phyloP scores from a whole-genome alignment of 495 filamentous ascomycete genomes.

The Annulohypoxylon nitens region DNA sequence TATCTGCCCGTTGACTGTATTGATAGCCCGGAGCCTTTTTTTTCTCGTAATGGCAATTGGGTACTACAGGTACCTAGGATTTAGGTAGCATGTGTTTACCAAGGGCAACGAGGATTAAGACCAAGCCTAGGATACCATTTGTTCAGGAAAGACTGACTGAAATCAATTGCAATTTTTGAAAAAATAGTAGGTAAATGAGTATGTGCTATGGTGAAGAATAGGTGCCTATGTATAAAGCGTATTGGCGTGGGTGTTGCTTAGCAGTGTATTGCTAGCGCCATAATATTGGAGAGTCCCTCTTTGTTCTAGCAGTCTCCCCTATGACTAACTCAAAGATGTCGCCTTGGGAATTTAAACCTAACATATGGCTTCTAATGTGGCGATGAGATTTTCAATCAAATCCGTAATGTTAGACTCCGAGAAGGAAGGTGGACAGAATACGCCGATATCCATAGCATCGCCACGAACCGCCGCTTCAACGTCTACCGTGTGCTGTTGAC shows the following conservation, averaged over 20 bases:
- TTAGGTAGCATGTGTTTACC: neutral
- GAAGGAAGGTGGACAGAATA: constrained; percentile 59
- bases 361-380: constrained; percentile 27
- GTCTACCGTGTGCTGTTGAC: constrained; percentile 65
- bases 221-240: no score
- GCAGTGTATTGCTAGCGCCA: neutral
- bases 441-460: constrained; percentile 65
- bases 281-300: neutral
- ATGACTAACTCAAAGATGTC: neutral
- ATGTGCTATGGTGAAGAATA: no score
- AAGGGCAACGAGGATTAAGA: neutral
- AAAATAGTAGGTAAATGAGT: no score
- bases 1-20: neutral
- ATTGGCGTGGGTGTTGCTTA: neutral
- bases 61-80: neutral
- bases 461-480: constrained; percentile 64
- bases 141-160: neutral
- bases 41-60: neutral
- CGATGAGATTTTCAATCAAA: constrained; percentile 31
- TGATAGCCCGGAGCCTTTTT: neutral
- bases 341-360: neutral
- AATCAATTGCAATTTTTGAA: no score
- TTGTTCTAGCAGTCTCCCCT: neutral
- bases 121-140: no score
- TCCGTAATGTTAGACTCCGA: constrained; percentile 18